Evolutionary conservation across 306 rosid species (phyloP), one percentile per base, ranked within the genome.

Genomic region (Rubus parviflorus): DNA sequence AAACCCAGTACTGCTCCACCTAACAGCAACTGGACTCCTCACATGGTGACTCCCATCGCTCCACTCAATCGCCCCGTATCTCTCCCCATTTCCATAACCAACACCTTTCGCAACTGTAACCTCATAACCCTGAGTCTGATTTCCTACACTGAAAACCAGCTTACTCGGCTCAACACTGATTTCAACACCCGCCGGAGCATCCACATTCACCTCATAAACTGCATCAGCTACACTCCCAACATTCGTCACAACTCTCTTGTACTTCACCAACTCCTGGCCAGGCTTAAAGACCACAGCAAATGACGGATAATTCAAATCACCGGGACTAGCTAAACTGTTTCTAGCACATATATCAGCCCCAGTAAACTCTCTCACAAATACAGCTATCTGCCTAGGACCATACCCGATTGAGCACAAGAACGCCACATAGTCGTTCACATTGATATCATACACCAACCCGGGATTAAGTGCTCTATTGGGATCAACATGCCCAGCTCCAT

Each of bases 401-500:
- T 92, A 95, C 2, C 97, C 97, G 61, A 92, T 87, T 6, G 97
- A 91, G 81, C 98, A 95, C 15, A 95, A 83, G 81, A 95, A 95
- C 1, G 93, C 86, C 69, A 92, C 73, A 47, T 95, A 90, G 51
- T 95, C 97, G 7, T 76, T 17, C 7, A 37, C 49, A 65, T 79
- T 82, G 52, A 85, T 66, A 77, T 95, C 97, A 73, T 90, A 95
- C 48, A 95, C 86, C 82, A 95, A 72, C 5, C 97, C 97, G 0
- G 97, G 98, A 75, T 90, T 83, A 20, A 95, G 86, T 58, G 98
- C 98, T 72, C 82, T 77, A 20, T 92, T 95, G 11, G 97, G 98
- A 87, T 89, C 93, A 77, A 95, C 97, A 82, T 95, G 98, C 41
- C 98, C 97, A 25, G 93, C 95, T 8, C 98, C 98, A 53, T 92